Conservation (phyloP, 2,329 filamentous ascomycete genomes). For the Curvularia eragrostidis region DNA sequence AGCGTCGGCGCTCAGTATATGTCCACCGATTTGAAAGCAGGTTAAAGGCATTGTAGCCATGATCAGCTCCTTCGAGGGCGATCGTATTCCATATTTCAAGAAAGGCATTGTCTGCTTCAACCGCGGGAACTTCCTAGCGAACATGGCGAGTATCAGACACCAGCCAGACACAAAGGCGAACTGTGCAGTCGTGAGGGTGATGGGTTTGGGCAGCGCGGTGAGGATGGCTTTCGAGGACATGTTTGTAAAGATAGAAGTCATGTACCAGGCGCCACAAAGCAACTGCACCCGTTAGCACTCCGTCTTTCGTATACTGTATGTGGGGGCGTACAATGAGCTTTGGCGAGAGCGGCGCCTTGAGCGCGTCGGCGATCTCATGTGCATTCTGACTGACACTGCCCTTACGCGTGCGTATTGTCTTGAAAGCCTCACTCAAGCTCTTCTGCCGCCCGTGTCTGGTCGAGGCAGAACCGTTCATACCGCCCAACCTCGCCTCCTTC, state of each 20-base stretch:
- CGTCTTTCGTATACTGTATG: constrained; percentile 10
- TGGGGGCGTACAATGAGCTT: constrained; percentile 75
- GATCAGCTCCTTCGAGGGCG: constrained; percentile 81
- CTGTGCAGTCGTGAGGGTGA: constrained; percentile 90
- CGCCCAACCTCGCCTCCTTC: constrained; percentile 58
- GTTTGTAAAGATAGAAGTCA: constrained; percentile 93
- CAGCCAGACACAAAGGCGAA: constrained; percentile 91
- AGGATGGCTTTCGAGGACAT: constrained; percentile 98
- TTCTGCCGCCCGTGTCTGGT: constrained; percentile 74
- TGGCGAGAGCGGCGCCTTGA: constrained; percentile 88
- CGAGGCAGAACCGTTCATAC: constrained; percentile 50
- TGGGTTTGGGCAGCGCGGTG: constrained; percentile 86
- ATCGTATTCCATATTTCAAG: constrained; percentile 81
- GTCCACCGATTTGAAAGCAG: constrained; percentile 89
- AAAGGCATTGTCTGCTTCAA: constrained; percentile 77
- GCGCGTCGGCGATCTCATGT: constrained; percentile 88
- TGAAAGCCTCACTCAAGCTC: constrained; percentile 87
- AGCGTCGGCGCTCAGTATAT: constrained; percentile 91
- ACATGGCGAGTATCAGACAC: constrained; percentile 79
- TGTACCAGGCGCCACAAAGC: constrained; percentile 91
- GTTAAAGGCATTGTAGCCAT: constrained; percentile 88
- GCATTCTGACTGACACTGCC: constrained; percentile 91
- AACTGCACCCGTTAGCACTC: constrained; percentile 60
- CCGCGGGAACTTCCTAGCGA: constrained; percentile 74
- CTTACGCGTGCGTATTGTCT: constrained; percentile 78